Evolutionary conservation across 345 rosid species (phyloP), one percentile per base, ranked within the genome.

Genomic region (Moringa oleifera): DNA sequence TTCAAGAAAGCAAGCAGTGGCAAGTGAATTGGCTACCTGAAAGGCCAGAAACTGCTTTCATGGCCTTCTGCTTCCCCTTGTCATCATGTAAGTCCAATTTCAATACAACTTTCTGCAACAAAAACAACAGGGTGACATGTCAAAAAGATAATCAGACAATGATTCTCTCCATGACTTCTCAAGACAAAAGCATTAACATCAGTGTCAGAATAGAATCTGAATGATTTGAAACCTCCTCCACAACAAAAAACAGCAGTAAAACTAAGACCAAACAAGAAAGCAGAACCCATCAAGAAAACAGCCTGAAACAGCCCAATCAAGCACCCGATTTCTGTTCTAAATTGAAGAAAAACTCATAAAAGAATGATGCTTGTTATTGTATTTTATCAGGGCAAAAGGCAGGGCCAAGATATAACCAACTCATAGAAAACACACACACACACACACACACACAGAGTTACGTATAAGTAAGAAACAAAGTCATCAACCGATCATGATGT

Each of bases 71-170:
- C 67, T 78, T 89, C 1, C 59, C 77, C 71, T 55, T 80, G 47
- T 83, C 82, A 53, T 78, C 87, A 21, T 75, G 75, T 25, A 83
- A 61, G 57, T 76, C 68, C 65, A 87, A 51, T 70, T 73, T 83
- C 80, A 87, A 51, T 0, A 85, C 88, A 57, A 85, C 65, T 78
- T 85, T 91, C 96, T 91, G 81, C 63, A 60, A 23, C 12, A 51
- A 52, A 68, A 58, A 50, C 22, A 70, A 15, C 49, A 51, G 25
- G 36, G 6, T 33, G 37, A 20, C 16, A 22, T 20, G 2, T 45
- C 23, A 45, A 41, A 41, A 41, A 61, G 23, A 46, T 45, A 31
- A 55, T 0, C 31, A 53, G 53, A 36, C 63, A 19, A 33, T 18
- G 12, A 51, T 33, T 21, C 15, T 49, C 20, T 55, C 37, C 23